Conservation (phyloP, 306 rosid species). For the Biancaea sappan region DNA sequence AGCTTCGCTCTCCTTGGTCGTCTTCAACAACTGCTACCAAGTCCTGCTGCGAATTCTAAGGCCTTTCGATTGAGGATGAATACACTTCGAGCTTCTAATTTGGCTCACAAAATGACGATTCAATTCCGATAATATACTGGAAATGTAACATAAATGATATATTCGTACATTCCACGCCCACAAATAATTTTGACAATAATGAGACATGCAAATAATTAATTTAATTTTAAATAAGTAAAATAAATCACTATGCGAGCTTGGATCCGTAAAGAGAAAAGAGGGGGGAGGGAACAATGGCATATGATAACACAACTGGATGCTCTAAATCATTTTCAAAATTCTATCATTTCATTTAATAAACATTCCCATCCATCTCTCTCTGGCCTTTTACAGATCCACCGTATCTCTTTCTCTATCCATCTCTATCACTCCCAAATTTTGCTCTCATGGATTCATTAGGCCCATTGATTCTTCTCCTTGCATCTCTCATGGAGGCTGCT, state of each 20-base stretch:
- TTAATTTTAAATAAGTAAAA: slow-evolving; percentile 6
- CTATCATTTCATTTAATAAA: slow-evolving; percentile 41
- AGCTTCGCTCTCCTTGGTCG: no score
- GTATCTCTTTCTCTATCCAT: not conserved
- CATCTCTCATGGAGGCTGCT: slow-evolving; percentile 43
- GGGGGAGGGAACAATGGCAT: not conserved
- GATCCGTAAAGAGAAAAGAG: not conserved
- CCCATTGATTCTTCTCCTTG: slow-evolving; percentile 48
- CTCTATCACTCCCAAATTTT: not conserved
- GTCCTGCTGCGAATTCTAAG: no score
- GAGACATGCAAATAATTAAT: not conserved
- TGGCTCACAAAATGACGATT: no score
- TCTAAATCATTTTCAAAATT: slow-evolving; percentile 29
- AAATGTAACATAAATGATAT: slow-evolving; percentile 16
- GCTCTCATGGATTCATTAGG: slow-evolving; percentile 19
- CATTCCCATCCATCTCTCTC: slow-evolving; percentile 21
- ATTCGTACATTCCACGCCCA: slow-evolving; percentile 7
- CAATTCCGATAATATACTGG: no score
- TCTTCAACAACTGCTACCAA: no score
- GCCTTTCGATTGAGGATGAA: no score
- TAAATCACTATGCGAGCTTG: slow-evolving; percentile 8
- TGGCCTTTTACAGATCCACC: slow-evolving; percentile 32
- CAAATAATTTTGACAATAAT: not conserved
- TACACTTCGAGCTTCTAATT: no score
- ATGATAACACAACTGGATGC: slow-evolving; percentile 29